Conservation (phyloP, 768 basidiomycete genomes). For the Russula griseocarnosa region DNA sequence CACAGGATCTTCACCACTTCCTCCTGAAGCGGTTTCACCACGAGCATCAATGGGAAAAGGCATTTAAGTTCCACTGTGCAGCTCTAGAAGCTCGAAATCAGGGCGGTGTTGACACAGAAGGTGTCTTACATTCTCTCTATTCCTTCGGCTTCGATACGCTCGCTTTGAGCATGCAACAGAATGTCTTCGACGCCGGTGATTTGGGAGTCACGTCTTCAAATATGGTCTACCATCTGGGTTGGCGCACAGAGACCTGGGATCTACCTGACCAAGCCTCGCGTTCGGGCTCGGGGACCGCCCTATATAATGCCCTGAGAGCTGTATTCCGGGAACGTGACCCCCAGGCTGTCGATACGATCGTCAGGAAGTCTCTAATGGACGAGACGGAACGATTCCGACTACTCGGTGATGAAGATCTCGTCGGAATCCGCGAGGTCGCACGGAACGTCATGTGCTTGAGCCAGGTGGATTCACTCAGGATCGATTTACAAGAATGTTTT, state of each 20-base stretch:
- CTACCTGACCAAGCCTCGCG: conserved; percentile 58
- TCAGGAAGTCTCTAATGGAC: conserved; percentile 49
- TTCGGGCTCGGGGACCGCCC: conserved; percentile 48
- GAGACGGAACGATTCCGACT: conserved; percentile 62
- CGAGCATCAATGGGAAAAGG: conserved; percentile 88
- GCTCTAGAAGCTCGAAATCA: conserved; percentile 58
- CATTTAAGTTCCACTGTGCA: conserved; percentile 87
- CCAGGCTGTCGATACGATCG: conserved; percentile 43
- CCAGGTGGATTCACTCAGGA: conserved; percentile 68
- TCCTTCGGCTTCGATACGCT: conserved; percentile 86
- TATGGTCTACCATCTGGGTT: conserved; percentile 77
- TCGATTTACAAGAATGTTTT: conserved; percentile 37
- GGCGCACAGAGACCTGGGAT: conserved; percentile 96
- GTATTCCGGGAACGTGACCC: conserved; percentile 74
- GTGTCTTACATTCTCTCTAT: conserved; percentile 76
- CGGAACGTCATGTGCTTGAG: conserved; percentile 76
- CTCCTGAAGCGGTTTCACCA: conserved; percentile 86
- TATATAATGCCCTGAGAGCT: conserved; percentile 78
- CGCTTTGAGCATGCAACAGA: conserved; percentile 66
- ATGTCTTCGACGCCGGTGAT: conserved; percentile 37
- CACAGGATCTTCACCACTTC: conserved; percentile 70
- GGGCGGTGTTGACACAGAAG: conserved; percentile 47
- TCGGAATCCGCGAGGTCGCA: conserved; percentile 63
- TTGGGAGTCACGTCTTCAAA: conserved; percentile 37
- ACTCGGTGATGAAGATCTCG: conserved; percentile 75